Conservation (phyloP, 495 filamentous ascomycete species). For the Penicillium dipodomyicola region DNA sequence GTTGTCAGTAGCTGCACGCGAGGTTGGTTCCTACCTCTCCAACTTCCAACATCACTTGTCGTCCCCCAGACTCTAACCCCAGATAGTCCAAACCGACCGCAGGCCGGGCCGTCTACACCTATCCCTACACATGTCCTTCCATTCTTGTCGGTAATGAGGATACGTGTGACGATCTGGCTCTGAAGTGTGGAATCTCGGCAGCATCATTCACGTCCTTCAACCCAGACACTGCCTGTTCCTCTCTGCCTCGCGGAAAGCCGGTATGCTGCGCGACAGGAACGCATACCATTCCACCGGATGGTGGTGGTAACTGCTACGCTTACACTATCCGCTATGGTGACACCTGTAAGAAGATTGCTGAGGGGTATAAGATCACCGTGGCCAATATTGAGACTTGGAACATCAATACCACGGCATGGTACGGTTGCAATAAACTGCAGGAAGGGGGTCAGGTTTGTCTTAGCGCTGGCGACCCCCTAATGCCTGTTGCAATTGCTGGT, state of each 20-base stretch:
- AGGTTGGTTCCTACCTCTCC: not conserved
- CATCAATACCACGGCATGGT: conserved; percentile 11
- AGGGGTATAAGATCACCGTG: conserved; percentile 5
- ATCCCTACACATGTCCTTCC: not conserved
- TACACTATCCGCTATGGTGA: not conserved
- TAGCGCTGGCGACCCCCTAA: conserved; percentile 11
- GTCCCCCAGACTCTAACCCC: not conserved
- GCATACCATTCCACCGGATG: not conserved
- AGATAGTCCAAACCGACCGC: not conserved
- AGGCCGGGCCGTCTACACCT: not conserved
- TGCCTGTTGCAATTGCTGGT: conserved; percentile 18
- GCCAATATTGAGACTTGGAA: conserved; percentile 19
- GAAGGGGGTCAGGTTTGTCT: conserved; percentile 18
- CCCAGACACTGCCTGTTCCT: not conserved
- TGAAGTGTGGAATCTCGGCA: not conserved
- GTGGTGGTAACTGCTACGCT: not conserved
- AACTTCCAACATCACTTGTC: not conserved
- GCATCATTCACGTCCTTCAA: not conserved
- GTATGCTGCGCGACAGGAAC: not conserved
- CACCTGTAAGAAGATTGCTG: conserved; percentile 11
- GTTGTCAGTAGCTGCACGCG: not conserved
- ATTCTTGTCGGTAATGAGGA: not conserved
- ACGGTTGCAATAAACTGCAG: conserved; percentile 10
- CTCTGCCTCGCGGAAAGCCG: not conserved
- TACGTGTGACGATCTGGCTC: conserved; percentile 1